Base-by-base conservation (phyloP, 2,329 filamentous ascomycete species). In the Anthostomella pinea region DNA sequence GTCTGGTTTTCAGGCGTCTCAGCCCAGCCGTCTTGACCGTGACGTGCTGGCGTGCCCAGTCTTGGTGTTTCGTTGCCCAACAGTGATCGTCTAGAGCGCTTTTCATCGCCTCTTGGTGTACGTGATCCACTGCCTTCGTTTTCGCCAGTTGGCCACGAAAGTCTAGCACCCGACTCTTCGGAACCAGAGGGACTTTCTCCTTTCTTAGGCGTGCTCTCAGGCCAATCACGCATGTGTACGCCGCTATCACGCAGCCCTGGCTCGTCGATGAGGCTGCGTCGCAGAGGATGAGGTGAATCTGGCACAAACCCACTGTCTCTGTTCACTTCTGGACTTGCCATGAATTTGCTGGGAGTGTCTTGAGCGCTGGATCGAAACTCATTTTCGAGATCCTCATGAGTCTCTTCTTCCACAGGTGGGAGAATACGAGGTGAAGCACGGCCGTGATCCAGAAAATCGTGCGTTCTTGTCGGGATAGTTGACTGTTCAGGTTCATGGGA, bases 161-260 rank as follows among this genome's bases (percentile, higher is more conserved):
- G 59, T 24, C 46, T 46, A 8, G 51, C 48, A 19, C 44, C 53
- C 28, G 30, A 52, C 21, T 61, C 57, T 26, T 55, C 56, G 31
- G 53, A 46, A 28, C 37, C 39, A 15, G 48, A 41, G 11, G 27
- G 31, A 13, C 31, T 49, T 39, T 49, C 54, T 37, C 38, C 41
- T 36, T 45, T 48, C 51, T 43, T 46, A 41, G 52, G 36, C 26
- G 46, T 19, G 13, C 32, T 48, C 22, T 68, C 68, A n/a, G 54
- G 45, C 63, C 62, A 66, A 25, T 77, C 73, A 15, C 67, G 69
- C 27, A 77, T 62, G 47, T 79, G 72, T 19, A 79, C 69, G 17
- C 73, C 76, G 56, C 77, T 81, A 50, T 81, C 77, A 27, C 72
- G 68, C 31, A 65, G 60, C 19, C 58, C 52, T 19, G 65, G 59